Evolutionary conservation across 805 yeast genomes (phyloP).

Genomic region (Candida sanyiensis): DNA sequence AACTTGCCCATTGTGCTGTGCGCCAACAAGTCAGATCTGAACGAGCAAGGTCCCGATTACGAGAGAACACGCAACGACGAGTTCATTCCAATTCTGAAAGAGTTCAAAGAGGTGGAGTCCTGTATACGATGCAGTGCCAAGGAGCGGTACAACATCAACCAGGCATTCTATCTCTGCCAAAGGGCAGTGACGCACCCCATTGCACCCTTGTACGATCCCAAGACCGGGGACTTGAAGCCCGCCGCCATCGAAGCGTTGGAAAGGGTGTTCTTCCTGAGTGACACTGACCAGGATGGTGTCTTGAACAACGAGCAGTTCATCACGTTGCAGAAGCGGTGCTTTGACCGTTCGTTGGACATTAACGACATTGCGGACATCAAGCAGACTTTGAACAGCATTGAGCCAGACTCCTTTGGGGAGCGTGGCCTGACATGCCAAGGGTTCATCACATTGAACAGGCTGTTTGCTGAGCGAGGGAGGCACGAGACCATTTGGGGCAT

Average conservation of each 20-base stretch:
- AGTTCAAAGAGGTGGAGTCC: conserved; percentile 90
- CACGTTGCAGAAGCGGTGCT: conserved; percentile 68
- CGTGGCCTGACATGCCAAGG: conserved; percentile 69
- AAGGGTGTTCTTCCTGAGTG: conserved; percentile 79
- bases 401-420: conserved; percentile 30
- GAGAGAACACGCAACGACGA: conserved; percentile 61
- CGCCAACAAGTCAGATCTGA: conserved; percentile 68
- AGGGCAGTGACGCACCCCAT: conserved; percentile 90
- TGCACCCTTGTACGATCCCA: conserved; percentile 89
- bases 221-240: conserved; percentile 76
- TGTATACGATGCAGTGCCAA: conserved; percentile 87
- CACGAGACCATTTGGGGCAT: conserved; percentile 98
- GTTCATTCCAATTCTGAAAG: conserved; percentile 77
- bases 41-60: conserved; percentile 33
- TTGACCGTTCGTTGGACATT: conserved; percentile 49
- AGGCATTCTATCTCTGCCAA: conserved; percentile 89
- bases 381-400: conserved; percentile 27
- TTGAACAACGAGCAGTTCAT: conserved; percentile 67
- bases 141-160: conserved; percentile 77
- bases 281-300: conserved; percentile 84
- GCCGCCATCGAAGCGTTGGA: conserved; percentile 69
- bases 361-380: conserved; percentile 44
- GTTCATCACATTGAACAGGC: conserved; percentile 67
- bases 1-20: conserved; percentile 89
- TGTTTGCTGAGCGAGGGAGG: conserved; percentile 85